These are phyloP conservation scores for Colletotrichum sp. DNA, from an alignment of 2,329 filamentous ascomycete species.

Conservation along the genomic window DNA sequence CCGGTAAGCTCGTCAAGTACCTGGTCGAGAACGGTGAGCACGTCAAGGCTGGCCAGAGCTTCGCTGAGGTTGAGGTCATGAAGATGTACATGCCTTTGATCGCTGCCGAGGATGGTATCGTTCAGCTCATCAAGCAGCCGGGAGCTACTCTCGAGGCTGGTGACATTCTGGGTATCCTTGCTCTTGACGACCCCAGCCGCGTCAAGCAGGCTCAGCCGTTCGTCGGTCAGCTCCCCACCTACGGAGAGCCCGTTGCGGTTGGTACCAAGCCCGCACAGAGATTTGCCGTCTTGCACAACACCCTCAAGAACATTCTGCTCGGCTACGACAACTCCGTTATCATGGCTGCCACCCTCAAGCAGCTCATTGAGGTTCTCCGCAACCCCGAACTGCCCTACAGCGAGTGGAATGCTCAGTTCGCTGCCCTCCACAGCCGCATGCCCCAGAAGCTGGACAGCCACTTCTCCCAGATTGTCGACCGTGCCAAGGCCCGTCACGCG, in stretches of 20 bases:
- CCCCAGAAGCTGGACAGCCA: constrained; percentile 87
- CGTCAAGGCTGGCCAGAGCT: constrained; percentile 88
- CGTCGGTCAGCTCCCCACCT: constrained; percentile 85
- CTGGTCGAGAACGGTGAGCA: constrained; percentile 95
- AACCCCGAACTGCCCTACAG: constrained; percentile 92
- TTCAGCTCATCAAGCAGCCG: constrained; percentile 98
- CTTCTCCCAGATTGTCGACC: constrained; percentile 86
- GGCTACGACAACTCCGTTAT: constrained; percentile 98
- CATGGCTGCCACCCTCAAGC: constrained; percentile 85
- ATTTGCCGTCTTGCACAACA: constrained; percentile 77
- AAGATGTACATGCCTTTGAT: constrained; percentile 99
- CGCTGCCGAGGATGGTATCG: constrained; percentile 91
- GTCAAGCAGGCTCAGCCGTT: constrained; percentile 97
- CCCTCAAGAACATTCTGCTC: constrained; percentile 84
- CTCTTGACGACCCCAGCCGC: constrained; percentile 91
- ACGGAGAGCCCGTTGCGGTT: constrained; percentile 85
- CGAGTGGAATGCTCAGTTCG: constrained; percentile 95
- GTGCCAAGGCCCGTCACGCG: constrained; percentile 74
- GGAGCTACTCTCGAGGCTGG: constrained; percentile 97
- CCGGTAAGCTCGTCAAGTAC: constrained; percentile 98
- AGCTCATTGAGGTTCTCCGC: constrained; percentile 88
- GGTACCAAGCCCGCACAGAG: constrained; percentile 92
- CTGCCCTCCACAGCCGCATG: constrained; percentile 96
- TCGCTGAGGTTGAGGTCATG: constrained; percentile 99
- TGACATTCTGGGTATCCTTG: constrained; percentile 96